These are phyloP conservation scores for Lodderomyces pseudojiufengensis DNA, from an alignment of 1,139 yeast genomes.

Conservation along the genomic window DNA sequence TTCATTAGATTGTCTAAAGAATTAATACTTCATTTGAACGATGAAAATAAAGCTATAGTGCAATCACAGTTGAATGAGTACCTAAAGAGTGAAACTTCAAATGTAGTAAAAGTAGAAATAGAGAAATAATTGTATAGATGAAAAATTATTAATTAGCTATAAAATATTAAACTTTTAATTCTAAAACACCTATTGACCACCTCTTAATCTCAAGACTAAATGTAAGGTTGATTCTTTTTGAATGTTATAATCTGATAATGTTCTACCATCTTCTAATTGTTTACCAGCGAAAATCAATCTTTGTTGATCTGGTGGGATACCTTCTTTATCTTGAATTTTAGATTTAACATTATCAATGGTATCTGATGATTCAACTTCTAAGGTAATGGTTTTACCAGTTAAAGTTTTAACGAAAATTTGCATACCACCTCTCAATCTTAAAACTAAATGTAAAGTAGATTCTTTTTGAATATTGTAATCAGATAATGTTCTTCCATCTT, in stretches of 20 bases:
- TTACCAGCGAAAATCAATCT: constrained; percentile 58
- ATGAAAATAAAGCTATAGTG: constrained; percentile 9
- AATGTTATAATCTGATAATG: constrained; percentile 62
- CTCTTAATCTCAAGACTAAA: constrained; percentile 96
- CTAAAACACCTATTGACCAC: constrained; percentile 48
- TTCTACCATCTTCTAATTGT: constrained; percentile 62
- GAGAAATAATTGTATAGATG: not conserved
- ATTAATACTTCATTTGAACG: constrained; percentile 16
- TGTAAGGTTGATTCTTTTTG: constrained; percentile 85
- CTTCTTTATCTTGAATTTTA: constrained; percentile 53
- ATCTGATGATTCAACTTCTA: constrained; percentile 71
- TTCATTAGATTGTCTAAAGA: constrained; percentile 29
- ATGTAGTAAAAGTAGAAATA: constrained; percentile 20
- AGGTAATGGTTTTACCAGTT: constrained; percentile 68
- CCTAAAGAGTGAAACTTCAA: constrained; percentile 24
- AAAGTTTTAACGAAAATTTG: constrained; percentile 58
- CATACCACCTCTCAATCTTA: constrained; percentile 98
- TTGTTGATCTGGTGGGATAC: constrained; percentile 52
- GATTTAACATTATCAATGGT: constrained; percentile 64
- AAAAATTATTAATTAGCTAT: too few relatives aligned
- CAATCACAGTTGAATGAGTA: constrained; percentile 25
- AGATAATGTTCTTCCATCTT: constrained; percentile 64
- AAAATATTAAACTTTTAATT: not conserved
- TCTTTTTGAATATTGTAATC: constrained; percentile 68
- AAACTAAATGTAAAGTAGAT: constrained; percentile 92